Evolutionary conservation across 1,139 yeast genomes (phyloP).

Genomic region (Sugiyamaella paludigena): DNA sequence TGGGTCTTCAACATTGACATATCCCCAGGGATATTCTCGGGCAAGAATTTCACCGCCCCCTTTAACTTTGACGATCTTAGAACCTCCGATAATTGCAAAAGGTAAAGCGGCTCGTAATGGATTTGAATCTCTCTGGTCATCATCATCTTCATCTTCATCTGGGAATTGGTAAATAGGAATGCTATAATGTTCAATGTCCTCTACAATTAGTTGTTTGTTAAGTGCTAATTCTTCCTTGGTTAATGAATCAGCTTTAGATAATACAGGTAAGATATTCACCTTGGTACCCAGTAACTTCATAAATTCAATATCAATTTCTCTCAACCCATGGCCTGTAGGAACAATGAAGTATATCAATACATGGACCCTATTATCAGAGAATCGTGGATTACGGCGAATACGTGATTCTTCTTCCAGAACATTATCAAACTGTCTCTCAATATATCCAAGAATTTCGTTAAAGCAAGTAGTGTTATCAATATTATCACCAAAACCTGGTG

Average conservation of each 20-base stretch:
- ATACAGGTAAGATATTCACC: slow-evolving; percentile 85
- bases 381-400: slow-evolving; percentile 81
- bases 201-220: slow-evolving; percentile 64
- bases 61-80: slow-evolving; percentile 54
- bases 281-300: slow-evolving; percentile 75
- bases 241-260: slow-evolving; percentile 83
- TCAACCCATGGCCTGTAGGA: slow-evolving; percentile 75
- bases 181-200: slow-evolving; percentile 75
- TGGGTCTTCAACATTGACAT: slow-evolving; percentile 82
- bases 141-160: slow-evolving; percentile 41
- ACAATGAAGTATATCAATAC: slow-evolving; percentile 66
- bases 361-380: slow-evolving; percentile 74
- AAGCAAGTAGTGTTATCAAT: slow-evolving; percentile 66
- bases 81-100: slow-evolving; percentile 80
- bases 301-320: slow-evolving; percentile 73
- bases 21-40: slow-evolving; percentile 93
- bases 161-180: slow-evolving; percentile 87
- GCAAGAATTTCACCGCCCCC: slow-evolving; percentile 43
- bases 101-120: slow-evolving; percentile 79
- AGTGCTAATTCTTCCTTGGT: slow-evolving; percentile 70
- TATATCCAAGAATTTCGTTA: slow-evolving; percentile 66
- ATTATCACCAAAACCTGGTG: slow-evolving; percentile 80
- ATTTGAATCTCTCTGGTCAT: slow-evolving; percentile 42
- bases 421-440: slow-evolving; percentile 90
- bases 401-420: slow-evolving; percentile 92